Evolutionary conservation across 306 rosid genomes (phyloP), one percentile per base, ranked within the genome.

Genomic region (Spatholobus suberectus): DNA sequence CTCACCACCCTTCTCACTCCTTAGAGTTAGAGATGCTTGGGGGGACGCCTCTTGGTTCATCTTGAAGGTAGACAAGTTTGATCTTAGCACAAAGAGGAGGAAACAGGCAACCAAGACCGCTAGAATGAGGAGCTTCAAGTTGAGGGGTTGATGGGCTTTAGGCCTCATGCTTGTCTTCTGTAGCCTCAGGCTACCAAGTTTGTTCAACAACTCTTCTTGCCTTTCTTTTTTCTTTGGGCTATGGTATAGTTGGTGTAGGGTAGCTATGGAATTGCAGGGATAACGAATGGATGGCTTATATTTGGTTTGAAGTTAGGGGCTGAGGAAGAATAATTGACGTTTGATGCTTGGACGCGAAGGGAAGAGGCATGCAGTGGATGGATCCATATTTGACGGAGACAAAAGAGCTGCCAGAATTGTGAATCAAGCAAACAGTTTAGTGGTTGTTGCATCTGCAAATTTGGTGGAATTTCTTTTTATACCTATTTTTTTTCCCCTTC

Each of bases 311-410:
- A 47, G 62, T 52, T 71, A 78, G 81, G 24, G 73, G 70, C 13
- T 37, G 58, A 15, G 11, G 52, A 43, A 32, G 10, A 41, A 37
- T 27, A 21, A 59, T 29, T 47, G 46, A 10, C 13, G 11, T 21
- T 51, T 32, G 32, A 86, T 91, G 86, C 94, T 91, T 91, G 84
- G 85, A 75, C 72, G 59, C 77, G 40, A 91, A 91, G 95, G 85
- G 76, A 87, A 69, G 72, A 18, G 73, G 43, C 40, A 66, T 68
- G 46, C 41, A 70, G 8, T 37, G 15, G 32, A 43, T 24, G 18
- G 17, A 47, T 49, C 57, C 63, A 59, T 51, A 77, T 49, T 70
- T 85, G 95, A 91, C 57, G 52, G 44, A 49, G 95, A 91, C 92
- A 78, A 35, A 17, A 70, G 78, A 88, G 43, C 93, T 69, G 73